Base-by-base conservation (phyloP, 305 asterid species). In the Lippia alba region DNA sequence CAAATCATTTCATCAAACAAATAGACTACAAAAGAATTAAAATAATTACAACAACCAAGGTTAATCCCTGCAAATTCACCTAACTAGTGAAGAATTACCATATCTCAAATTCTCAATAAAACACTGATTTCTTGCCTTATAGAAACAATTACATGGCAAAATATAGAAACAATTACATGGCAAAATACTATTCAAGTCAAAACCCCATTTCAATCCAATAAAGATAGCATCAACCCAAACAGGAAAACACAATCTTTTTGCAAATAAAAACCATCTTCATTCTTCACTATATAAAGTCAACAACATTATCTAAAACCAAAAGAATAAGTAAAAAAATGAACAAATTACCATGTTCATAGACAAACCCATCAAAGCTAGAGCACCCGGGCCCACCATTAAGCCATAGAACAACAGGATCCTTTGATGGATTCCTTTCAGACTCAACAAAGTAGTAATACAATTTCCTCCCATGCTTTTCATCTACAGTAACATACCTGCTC, bases 381-480 rank as follows among this genome's bases (percentile, higher is more conserved):
- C 99, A 94, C 6, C 99, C 97, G 12, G 99, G 99, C 7, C 99
- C 99, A 36, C 99, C 99, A 78, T 94, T 94, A 19, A 94, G 97
- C 99, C 96, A 94, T 45, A 94, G 93, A 68, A 89, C 97, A 41
- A 94, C 74, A 11, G 97, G 99, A 77, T 94, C 99, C 50, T 71
- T 72, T 1, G 91, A 81, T 51, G 97, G 89, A 51, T 74, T 82
- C 70, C 90, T 73, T 66, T 91, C 96, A 56, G 99, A 94, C 74
- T 84, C 89, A 76, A 91, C 96, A 66, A 91, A 89, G 80, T 94
- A 91, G 71, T 94, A 94, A 74, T 46, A 94, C 80, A 94, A 51
- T 69, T 80, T 89, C 82, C 82, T 91, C 33, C 93, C 91, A 80
- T 80, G 76, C 51, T 56, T 70, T 67, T 94, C 91, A 82, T 88